phyloP scores from a whole-genome alignment of 805 yeast genomes.

The Sugiyamaella boreocaroliniensis region DNA sequence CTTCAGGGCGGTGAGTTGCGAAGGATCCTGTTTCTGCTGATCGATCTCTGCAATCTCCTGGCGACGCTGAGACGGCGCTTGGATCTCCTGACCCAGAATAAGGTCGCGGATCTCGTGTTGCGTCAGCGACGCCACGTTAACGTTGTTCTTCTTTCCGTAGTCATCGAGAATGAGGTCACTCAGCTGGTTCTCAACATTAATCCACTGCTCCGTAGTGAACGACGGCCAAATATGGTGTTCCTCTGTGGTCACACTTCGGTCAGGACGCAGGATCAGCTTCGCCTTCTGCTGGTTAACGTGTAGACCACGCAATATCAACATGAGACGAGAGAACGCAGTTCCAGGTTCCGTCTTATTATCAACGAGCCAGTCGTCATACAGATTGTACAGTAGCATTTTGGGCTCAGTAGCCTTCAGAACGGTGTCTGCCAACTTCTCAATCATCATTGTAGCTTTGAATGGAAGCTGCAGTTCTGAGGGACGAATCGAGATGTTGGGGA shows the following conservation, averaged over 20 bases:
- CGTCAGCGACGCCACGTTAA: conserved; percentile 79
- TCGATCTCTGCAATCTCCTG: conserved; percentile 74
- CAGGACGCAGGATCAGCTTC: conserved; percentile 68
- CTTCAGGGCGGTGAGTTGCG: conserved; percentile 59
- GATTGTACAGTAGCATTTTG: conserved; percentile 81
- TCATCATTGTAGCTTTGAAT: conserved; percentile 75
- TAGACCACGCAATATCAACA: conserved; percentile 74
- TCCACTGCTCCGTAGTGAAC: conserved; percentile 84
- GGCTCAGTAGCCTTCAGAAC: conserved; percentile 87
- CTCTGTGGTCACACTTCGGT: conserved; percentile 57
- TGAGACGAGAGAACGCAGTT: conserved; percentile 88
- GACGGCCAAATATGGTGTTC: conserved; percentile 93
- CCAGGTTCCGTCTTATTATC: conserved; percentile 56
- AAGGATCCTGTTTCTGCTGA: conserved; percentile 36
- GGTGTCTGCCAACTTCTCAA: conserved; percentile 70
- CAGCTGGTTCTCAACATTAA: conserved; percentile 75
- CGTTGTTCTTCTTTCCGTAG: conserved; percentile 77
- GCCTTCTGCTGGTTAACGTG: conserved; percentile 73
- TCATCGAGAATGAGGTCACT: conserved; percentile 83
- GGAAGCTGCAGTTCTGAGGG: conserved; percentile 88
- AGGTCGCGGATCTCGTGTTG: conserved; percentile 91
- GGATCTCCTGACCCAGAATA: conserved; percentile 88
- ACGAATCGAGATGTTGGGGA: conserved; percentile 83
- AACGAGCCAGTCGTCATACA: conserved; percentile 88
- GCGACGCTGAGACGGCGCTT: conserved; percentile 80